These are phyloP conservation scores for Pseudocohnilembus persalinus DNA, from an alignment of 169 alveolate species.

Conservation along the genomic window DNA sequence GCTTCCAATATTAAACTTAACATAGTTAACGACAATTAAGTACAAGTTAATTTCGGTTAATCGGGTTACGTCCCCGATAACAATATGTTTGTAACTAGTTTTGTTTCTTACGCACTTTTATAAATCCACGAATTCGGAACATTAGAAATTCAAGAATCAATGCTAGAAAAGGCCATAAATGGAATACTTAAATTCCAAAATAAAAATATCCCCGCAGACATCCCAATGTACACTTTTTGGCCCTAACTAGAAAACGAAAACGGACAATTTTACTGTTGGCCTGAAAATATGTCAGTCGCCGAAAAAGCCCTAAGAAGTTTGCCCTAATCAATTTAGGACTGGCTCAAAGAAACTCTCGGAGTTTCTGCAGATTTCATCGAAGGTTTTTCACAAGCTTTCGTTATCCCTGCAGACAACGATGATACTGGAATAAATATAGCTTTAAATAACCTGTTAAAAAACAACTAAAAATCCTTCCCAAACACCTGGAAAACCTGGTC, in stretches of 20 bases:
- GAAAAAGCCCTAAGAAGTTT: too few relatives aligned
- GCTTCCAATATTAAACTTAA: too few relatives aligned
- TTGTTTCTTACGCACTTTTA: background rate
- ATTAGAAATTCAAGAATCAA: background rate
- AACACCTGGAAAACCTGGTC: too few relatives aligned
- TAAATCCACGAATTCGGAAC: slow-evolving; percentile 1
- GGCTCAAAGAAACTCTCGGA: background rate
- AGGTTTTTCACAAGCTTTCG: background rate
- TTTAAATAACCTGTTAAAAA: background rate
- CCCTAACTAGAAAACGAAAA: background rate
- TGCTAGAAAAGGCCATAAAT: background rate
- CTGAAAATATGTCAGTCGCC: background rate
- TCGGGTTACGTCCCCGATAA: background rate
- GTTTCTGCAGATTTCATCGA: background rate
- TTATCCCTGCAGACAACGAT: slow-evolving; percentile 21
- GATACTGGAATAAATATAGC: slow-evolving; percentile 19
- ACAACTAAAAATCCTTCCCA: too few relatives aligned
- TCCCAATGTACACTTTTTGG: background rate
- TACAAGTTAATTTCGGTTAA: too few relatives aligned
- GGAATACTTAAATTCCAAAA: slow-evolving; percentile 7
- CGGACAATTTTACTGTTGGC: background rate
- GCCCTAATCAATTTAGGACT: background rate
- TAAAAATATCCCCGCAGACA: background rate
- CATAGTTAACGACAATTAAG: too few relatives aligned
- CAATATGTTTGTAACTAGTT: slow-evolving; percentile 23